Conservation (phyloP, 148 eudicot genomes). For the Hydrangea macrophylla region DNA sequence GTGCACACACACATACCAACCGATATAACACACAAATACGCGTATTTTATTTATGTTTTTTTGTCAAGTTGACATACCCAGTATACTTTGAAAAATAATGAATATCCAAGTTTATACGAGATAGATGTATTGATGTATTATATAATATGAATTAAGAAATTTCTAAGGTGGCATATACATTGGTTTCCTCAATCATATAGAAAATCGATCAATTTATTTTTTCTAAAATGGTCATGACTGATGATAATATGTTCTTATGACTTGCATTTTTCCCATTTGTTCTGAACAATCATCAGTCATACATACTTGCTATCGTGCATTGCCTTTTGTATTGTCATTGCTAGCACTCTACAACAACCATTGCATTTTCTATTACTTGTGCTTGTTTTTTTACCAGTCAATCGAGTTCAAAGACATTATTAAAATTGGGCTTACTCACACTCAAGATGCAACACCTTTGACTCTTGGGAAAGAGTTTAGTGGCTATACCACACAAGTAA, state of each 20-base stretch:
- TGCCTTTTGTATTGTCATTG: not conserved
- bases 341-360: not conserved
- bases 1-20: too few species aligned
- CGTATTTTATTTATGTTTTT: too few species aligned
- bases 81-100: not conserved
- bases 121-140: not conserved
- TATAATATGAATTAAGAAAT: not conserved
- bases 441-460: conserved; percentile 99
- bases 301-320: not conserved
- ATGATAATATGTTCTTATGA: not conserved
- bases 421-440: conserved; percentile 98
- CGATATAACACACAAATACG: too few species aligned
- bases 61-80: too few species aligned
- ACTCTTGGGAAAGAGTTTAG: conserved; percentile 99
- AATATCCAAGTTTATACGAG: not conserved
- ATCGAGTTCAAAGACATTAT: conserved; percentile 83
- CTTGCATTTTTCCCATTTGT: conserved; percentile 3
- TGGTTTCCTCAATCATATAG: not conserved
- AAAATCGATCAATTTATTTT: not conserved
- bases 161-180: not conserved
- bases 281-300: not conserved
- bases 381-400: conserved; percentile 37
- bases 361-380: not conserved
- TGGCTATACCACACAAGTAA: conserved; percentile 92
- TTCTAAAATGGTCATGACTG: not conserved